Evolutionary conservation across 2,329 filamentous ascomycete species (phyloP), one percentile per base, ranked within the genome.

Genomic region (Fusarium pseudonygamai): DNA sequence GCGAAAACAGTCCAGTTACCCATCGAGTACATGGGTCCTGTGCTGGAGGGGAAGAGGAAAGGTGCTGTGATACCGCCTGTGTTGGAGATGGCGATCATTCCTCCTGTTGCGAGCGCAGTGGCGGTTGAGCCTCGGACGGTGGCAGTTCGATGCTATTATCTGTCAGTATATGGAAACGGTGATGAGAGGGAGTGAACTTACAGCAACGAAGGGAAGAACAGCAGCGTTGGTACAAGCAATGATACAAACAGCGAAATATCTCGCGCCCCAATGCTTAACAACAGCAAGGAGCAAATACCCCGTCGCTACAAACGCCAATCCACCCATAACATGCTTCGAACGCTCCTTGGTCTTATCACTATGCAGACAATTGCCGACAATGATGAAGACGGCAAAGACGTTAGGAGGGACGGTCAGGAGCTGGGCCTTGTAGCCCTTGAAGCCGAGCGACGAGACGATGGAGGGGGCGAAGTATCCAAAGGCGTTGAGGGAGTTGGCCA

Each of bases 381-480:
- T 78, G 57, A 82, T 69, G 34, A 82, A 78, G 15, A 83, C 77
- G 16, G 80, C 79, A 56, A 82, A 78, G 32, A 82, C 80, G 30
- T 83, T 82, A 5, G 81, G 81, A 7, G 81, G 81, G 2, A 83
- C 80, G 4, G 80, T 82, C 26, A 82, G 71, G 7, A 83, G 72
- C 64, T 83, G 81, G 7, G 80, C 82, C n/a, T 77, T 60, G 56
- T 81, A 69, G 3, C 78, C 78, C 28, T 71, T 67, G 66, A 82
- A 83, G 22, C 81, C 81, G 16, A 83, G 79, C 6, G 78, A 77
- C 24, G 80, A 73, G 28, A 83, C 77, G 32, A 83, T 83, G 2
- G 81, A 79, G 5, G 81, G 81, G 1, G 79, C 77, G 39, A 82
- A 83, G 71, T 82, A 82, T 5, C 77, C 78, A 12, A 82, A 78